Evolutionary conservation across 306 rosid species (phyloP).

Genomic region (Nissolia schottii): DNA sequence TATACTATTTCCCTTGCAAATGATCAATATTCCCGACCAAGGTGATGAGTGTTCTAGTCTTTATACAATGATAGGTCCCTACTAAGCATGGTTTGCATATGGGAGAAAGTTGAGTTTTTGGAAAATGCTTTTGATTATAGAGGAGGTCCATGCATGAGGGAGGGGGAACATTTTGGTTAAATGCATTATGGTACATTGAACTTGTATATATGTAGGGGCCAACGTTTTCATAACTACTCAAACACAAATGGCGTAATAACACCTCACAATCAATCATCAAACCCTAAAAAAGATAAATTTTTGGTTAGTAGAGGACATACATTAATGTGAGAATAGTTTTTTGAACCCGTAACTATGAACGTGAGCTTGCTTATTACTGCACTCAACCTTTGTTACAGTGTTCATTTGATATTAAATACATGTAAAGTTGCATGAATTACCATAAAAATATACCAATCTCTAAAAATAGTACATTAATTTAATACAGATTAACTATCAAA

Average conservation of each 20-base stretch:
- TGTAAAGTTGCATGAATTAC: too few relatives aligned
- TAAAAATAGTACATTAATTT: too few relatives aligned
- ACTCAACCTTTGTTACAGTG: too few relatives aligned
- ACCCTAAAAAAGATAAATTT: too few relatives aligned
- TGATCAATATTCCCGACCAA: neutral
- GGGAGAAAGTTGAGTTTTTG: neutral
- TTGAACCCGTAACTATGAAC: too few relatives aligned
- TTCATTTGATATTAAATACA: too few relatives aligned
- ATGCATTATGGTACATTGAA: neutral
- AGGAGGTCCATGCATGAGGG: neutral
- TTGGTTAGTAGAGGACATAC: too few relatives aligned
- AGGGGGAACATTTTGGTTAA: too few relatives aligned
- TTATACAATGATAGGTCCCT: neutral
- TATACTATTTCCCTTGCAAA: neutral
- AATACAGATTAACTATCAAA: too few relatives aligned
- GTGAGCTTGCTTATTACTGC: too few relatives aligned
- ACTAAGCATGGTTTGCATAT: neutral
- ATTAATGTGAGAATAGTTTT: too few relatives aligned
- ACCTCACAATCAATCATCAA: conserved; percentile 9
- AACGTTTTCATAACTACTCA: conserved; percentile 8
- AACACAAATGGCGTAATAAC: neutral
- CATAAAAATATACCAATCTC: too few relatives aligned
- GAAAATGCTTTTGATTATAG: neutral
- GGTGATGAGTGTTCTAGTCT: neutral
- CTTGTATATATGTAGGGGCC: neutral